Percentiles rank a stretch among this genome's conserved stretches.
These are phyloP conservation scores for Wickerhamiella azyma DNA, from an alignment of 805 yeast genomes.

Conservation along the genomic window DNA sequence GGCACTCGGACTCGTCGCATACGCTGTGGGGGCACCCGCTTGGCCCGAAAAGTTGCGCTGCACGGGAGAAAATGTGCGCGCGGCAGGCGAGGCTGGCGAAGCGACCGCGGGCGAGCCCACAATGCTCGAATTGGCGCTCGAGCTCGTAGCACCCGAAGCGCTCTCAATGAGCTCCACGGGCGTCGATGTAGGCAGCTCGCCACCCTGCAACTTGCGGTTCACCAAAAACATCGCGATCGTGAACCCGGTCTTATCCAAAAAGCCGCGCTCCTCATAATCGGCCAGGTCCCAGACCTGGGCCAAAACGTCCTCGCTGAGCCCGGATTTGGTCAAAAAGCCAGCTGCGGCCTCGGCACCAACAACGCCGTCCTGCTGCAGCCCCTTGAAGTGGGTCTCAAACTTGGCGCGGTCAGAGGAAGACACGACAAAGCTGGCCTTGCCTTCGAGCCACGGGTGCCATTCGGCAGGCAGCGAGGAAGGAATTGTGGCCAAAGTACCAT, in stretches of 20 bases:
- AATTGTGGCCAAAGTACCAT: conserved; percentile 48
- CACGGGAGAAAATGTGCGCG: background rate
- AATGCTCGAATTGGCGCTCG: background rate
- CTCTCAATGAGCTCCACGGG: conserved; percentile 12
- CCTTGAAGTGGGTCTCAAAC: conserved; percentile 65
- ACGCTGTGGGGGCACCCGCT: background rate
- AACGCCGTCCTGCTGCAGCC: conserved; percentile 49
- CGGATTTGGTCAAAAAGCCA: conserved; percentile 75
- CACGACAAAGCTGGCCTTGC: conserved; percentile 39
- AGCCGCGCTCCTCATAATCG: conserved; percentile 75
- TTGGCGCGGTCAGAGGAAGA: conserved; percentile 58
- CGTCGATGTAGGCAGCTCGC: conserved; percentile 49
- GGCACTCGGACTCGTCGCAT: background rate
- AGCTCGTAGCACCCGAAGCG: background rate
- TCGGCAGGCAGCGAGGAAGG: conserved; percentile 35
- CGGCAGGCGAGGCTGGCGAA: background rate
- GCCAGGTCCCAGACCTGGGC: conserved; percentile 93
- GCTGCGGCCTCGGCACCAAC: conserved; percentile 75
- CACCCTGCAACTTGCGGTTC: conserved; percentile 69
- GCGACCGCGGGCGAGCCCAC: background rate
- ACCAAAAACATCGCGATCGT: conserved; percentile 89
- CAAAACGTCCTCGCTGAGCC: conserved; percentile 66
- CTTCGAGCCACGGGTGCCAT: conserved; percentile 22
- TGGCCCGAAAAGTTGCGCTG: background rate
- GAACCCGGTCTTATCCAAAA: conserved; percentile 68